Base-by-base conservation (phyloP, 2,329 filamentous ascomycete genomes). In the Colletotrichum graminicola region DNA sequence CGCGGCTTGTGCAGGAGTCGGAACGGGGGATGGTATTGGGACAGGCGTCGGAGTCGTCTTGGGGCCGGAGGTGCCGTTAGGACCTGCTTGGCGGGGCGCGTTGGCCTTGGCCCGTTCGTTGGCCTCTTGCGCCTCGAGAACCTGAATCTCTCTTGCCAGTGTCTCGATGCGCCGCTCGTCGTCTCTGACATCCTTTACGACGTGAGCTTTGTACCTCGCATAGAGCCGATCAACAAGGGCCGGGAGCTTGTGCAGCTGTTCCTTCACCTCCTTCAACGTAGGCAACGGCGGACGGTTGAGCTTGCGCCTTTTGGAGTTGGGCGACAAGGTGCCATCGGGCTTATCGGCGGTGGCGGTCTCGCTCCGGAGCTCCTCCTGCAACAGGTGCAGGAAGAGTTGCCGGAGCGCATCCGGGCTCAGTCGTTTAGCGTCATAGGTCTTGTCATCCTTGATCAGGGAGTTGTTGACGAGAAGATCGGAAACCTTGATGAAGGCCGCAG, bases 381-480 rank as follows among this genome's bases (percentile, higher is more conserved):
- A 81, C 70, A 97, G 83, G 69, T 89, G 87, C 75, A 94, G 83
- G 80, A 97, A 98, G 63, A 96, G 87, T 77, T 92, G 89, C 80
- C 93, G 90, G 75, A 98, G 85, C 54, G 94, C 89, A 80, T 95
- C 93, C 10, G 94, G 90, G 59, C 86, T 92, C 79, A 98, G 83
- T 73, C 95, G 90, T 76, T 86, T 84, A 75, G 89, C 86, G 85
- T 97, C 92, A 83, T 92, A 97, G 43, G 87, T 87, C 55, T 86
- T 85, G 81, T 91, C 90, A 77, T 91, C 87, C 76, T 89, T 91
- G 79, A 98, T 86, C 73, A 94, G 86, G 23, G 88, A 85, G 79
- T 97, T 94, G 77, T 87, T 90, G 81, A 88, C 91, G 74, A 98
- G 88, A 71, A 91, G 83, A 74, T 92, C 88, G 70, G 94, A 94